phyloP scores from a whole-genome alignment of 495 filamentous ascomycete genomes.

The Endocarpon pusillum region DNA sequence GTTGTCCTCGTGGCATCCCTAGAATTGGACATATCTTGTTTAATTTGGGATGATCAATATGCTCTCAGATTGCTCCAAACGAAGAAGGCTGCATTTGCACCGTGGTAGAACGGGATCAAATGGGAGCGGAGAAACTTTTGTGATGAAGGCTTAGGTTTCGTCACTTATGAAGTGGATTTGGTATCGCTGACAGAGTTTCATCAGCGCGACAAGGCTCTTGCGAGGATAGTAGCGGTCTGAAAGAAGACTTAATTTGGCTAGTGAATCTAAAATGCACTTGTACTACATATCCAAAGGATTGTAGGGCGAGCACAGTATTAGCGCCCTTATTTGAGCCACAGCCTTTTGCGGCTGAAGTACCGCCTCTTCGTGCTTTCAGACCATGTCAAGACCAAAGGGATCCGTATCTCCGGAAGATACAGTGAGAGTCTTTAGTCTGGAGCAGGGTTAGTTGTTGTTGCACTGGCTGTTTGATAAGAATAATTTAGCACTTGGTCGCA shows the following conservation, averaged over 20 bases:
- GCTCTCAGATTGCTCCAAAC: constrained; percentile 40
- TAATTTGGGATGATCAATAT: too few species aligned
- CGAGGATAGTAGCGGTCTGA: constrained; percentile 36
- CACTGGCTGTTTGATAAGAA: neutral
- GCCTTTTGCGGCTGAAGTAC: constrained; percentile 12
- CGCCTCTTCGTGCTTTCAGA: constrained; percentile 24
- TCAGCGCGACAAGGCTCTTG: constrained; percentile 26
- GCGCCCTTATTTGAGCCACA: constrained; percentile 24
- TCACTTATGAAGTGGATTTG: constrained; percentile 43
- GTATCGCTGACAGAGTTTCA: constrained; percentile 36
- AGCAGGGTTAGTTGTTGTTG: neutral
- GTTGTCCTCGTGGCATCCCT: too few species aligned
- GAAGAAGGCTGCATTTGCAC: constrained; percentile 39
- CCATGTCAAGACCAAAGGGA: constrained; percentile 25
- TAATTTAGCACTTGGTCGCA: constrained; percentile 1
- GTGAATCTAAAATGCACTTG: too few species aligned
- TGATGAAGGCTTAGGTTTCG: constrained; percentile 49
- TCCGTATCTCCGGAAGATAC: constrained; percentile 28
- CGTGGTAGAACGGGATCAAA: constrained; percentile 25
- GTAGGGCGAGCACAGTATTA: constrained; percentile 43
- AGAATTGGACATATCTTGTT: too few species aligned
- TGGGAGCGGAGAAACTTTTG: too few species aligned
- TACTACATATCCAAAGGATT: constrained; percentile 47
- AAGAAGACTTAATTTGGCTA: too few species aligned
- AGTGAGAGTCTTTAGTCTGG: constrained; percentile 3